Evolutionary conservation across 768 basidiomycete genomes (phyloP), one percentile per base, ranked within the genome.

Genomic region (Royoungia palumana): DNA sequence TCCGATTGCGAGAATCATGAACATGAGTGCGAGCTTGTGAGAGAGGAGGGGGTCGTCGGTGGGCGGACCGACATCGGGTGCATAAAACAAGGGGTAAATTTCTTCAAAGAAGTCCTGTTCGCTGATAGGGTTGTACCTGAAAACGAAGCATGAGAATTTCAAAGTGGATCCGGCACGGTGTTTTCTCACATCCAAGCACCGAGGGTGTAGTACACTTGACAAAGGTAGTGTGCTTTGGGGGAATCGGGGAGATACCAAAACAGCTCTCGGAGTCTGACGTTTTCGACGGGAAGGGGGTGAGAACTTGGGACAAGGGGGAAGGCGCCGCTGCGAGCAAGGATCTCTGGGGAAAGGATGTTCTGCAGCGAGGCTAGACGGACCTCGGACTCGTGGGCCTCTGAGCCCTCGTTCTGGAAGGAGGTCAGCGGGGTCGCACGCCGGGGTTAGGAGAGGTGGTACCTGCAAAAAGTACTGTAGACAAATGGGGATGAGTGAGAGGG

Each of bases 61-160:
- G 4, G 75, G 70, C 10, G 76, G 72, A 0, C 63, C 67, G 36
- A 63, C 56, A 43, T 72, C 72, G 20, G 74, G 68, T 21, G 69
- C 71, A 62, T 84, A 87, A 56, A 87, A 83, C 41, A 77, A 71
- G 10, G 70, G 53, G 50, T 77, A 85, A 46, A 85, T 73, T 57
- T 85, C 80, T 49, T 68, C 74, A 52, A 83, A 76, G 64, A 86
- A 83, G 37, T 76, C 71, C 24, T 81, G 78, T 54, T 75, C 68
- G 44, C 72, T 78, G 49, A 86, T 78, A 28, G 84, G 83, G 60
- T 83, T 79, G 60, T 86, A 85, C 82, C 84, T 86, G 55, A n/a
- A 11, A 19, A 16, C 10, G 24, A 25, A 30, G 42, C 25, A 35
- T 66, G 36, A 55, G 51, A 17, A 46, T 35, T 30, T 16, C 11